phyloP scores from a whole-genome alignment of 805 yeast species.

The Saturnispora mendoncae region DNA sequence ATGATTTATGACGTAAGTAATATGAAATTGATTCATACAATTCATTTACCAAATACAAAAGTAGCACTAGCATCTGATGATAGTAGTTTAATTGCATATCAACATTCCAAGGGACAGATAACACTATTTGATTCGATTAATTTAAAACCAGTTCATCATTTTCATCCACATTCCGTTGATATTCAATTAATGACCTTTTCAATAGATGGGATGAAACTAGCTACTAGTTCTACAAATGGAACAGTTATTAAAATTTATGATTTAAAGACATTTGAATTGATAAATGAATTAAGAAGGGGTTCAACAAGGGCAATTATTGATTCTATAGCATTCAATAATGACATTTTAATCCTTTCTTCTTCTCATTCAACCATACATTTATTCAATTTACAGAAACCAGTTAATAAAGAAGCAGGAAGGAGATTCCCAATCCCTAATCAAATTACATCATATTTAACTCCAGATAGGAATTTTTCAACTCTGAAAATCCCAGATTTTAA shows the following conservation, averaged over 20 bases:
- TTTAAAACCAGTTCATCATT: conserved; percentile 66
- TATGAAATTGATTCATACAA: conserved; percentile 69
- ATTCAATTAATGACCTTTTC: conserved; percentile 62
- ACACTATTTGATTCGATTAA: conserved; percentile 71
- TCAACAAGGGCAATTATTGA: conserved; percentile 75
- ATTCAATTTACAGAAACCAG: conserved; percentile 35
- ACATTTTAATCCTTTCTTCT: conserved; percentile 74
- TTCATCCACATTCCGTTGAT: conserved; percentile 80
- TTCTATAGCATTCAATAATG: conserved; percentile 65
- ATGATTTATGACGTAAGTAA: conserved; percentile 85
- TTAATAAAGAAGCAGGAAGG: conserved; percentile 1
- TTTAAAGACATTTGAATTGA: conserved; percentile 50
- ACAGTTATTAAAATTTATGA: conserved; percentile 80
- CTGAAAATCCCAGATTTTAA: background rate
- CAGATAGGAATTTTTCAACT: background rate
- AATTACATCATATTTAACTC: background rate
- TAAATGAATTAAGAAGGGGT: conserved; percentile 75
- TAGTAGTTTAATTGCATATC: conserved; percentile 45
- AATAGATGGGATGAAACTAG: conserved; percentile 67
- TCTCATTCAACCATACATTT: conserved; percentile 91
- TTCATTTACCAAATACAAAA: conserved; percentile 39
- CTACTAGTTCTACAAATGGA: conserved; percentile 86
- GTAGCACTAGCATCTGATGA: conserved; percentile 33
- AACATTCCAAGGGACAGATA: conserved; percentile 58
- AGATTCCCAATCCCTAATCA: background rate